Evolutionary conservation across 345 rosid species (phyloP).

Genomic region (Rhizophora mangle): DNA sequence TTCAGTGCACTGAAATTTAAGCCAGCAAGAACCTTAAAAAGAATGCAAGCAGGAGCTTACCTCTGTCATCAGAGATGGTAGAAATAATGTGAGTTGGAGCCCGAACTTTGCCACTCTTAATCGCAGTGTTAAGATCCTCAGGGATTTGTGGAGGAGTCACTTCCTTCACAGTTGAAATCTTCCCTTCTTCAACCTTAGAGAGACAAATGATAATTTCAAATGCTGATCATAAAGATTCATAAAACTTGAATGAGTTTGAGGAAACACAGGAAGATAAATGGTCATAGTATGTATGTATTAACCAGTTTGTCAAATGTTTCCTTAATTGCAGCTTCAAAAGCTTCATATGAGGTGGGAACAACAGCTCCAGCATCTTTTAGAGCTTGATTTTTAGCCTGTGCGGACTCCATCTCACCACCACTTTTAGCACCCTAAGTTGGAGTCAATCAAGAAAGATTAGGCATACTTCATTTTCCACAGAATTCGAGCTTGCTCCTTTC

Average conservation of each 20-base stretch:
- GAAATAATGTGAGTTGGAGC: constrained; percentile 98
- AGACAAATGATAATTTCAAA: constrained; percentile 11
- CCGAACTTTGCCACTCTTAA: constrained; percentile 93
- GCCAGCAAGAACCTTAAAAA: neutral
- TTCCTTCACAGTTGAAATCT: constrained; percentile 74
- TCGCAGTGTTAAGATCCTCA: constrained; percentile 87
- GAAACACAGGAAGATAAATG: neutral
- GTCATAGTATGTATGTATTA: constrained; percentile 25
- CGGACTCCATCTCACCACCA: constrained; percentile 97
- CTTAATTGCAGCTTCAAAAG: constrained; percentile 67
- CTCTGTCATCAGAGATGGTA: constrained; percentile 95
- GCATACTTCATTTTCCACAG: neutral
- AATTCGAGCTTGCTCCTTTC: neutral
- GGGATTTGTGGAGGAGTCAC: constrained; percentile 87
- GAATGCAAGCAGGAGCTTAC: constrained; percentile 29
- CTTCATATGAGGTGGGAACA: constrained; percentile 92
- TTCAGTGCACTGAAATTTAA: constrained; percentile 3
- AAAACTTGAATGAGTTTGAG: neutral
- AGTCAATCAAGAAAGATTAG: constrained; percentile 19
- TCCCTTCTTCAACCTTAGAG: constrained; percentile 67
- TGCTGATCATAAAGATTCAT: neutral
- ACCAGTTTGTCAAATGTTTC: constrained; percentile 91
- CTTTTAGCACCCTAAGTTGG: constrained; percentile 88
- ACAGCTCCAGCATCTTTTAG: constrained; percentile 78
- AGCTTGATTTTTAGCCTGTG: constrained; percentile 98